Percentiles rank a stretch among this genome's conserved stretches.
These are phyloP conservation scores for Fusarium longipes DNA, from an alignment of 2,329 filamentous ascomycete genomes.

Conservation along the genomic window DNA sequence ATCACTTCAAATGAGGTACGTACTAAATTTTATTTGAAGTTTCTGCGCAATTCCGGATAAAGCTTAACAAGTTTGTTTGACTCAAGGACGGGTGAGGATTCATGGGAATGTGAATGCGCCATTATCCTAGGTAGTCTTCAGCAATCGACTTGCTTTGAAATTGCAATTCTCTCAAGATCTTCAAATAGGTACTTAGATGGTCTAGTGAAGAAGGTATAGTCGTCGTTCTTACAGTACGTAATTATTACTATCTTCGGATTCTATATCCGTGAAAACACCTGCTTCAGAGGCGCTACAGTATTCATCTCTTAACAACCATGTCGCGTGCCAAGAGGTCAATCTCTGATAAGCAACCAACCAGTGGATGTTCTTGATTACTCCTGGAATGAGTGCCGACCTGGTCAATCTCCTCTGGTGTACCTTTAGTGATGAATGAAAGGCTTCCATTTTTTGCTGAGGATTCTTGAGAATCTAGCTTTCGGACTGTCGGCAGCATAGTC, in stretches of 20 bases:
- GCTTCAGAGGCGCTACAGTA: background rate
- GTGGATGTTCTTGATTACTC: background rate
- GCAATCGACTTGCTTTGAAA: background rate
- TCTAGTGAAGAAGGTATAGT: background rate
- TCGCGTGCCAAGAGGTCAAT: background rate
- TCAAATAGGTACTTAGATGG: no score
- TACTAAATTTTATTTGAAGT: no score
- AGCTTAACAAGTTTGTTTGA: background rate
- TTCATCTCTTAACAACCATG: background rate
- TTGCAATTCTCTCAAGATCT: background rate
- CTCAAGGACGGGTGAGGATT: background rate
- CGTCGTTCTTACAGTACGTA: background rate
- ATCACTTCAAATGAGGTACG: background rate
- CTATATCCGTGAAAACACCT: background rate
- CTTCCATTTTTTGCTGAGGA: background rate
- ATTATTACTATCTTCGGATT: background rate
- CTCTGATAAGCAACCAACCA: background rate
- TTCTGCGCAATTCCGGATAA: background rate
- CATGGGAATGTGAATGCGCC: background rate
- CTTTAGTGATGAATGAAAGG: background rate
- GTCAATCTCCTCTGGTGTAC: background rate
- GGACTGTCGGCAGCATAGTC: conserved; percentile 22
- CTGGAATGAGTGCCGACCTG: background rate
- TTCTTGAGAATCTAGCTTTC: conserved; percentile 2
- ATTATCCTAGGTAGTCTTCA: background rate